Evolutionary conservation across 2,329 filamentous ascomycete species (phyloP).

Genomic region (Paecilomyces niveus): DNA sequence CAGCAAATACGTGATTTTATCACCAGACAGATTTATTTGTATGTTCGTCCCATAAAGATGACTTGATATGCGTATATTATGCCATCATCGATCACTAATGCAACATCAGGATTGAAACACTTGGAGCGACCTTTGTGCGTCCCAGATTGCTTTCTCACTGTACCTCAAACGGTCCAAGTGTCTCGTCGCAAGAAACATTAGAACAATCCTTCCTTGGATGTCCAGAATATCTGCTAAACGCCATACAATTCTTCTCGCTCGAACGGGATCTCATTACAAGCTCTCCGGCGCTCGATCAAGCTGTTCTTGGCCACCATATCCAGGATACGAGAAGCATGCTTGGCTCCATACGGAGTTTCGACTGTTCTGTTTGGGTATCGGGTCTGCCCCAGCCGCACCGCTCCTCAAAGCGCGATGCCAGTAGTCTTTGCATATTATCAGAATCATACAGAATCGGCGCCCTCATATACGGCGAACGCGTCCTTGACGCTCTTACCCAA

Average conservation of each 20-base stretch:
- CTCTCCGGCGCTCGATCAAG: not conserved
- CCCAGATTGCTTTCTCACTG: conserved; percentile 21
- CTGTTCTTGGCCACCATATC: not conserved
- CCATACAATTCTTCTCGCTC: conserved; percentile 1
- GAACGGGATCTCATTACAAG: not conserved
- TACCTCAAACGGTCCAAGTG: conserved; percentile 6
- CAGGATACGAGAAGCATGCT: not conserved
- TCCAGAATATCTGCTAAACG: conserved; percentile 23
- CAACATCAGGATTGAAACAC: conserved; percentile 22
- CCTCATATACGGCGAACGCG: conserved; percentile 23
- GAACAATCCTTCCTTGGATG: conserved; percentile 31
- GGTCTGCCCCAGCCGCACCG: conserved; percentile 3
- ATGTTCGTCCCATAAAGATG: not conserved
- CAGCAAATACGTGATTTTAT: conserved; percentile 1
- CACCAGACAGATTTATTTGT: conserved; percentile 2
- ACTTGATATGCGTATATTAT: not conserved
- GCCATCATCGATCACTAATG: not conserved
- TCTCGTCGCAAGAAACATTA: conserved; percentile 16
- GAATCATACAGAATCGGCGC: conserved; percentile 22
- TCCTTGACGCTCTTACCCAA: conserved; percentile 19
- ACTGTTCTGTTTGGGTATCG: not conserved
- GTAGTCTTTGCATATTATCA: conserved; percentile 18
- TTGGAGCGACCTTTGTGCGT: conserved; percentile 25
- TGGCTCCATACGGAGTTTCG: not conserved
- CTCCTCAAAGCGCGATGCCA: conserved; percentile 8